Base-by-base conservation (phyloP, 139 green algal genomes). In the Spirogloea muscicola region DNA sequence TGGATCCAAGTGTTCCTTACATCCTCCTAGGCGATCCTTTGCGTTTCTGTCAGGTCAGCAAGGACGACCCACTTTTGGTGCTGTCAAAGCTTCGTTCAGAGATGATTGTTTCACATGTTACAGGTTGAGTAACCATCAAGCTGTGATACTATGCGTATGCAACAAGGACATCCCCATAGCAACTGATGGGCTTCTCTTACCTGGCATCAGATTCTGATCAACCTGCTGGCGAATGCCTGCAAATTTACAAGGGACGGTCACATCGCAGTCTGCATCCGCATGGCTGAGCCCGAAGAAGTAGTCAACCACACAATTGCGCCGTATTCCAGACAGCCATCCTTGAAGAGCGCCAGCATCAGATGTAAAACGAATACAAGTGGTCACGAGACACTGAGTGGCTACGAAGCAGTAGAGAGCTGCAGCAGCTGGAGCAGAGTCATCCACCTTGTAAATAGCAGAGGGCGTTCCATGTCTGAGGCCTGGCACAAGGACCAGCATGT, bases 171-270 rank as follows among this genome's bases (percentile, higher is more conserved):
- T n/a, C n/a, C n/a, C n/a, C n/a, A n/a, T n/a, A n/a, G n/a, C n/a
- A n/a, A n/a, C n/a, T n/a, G n/a, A n/a, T n/a, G n/a, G n/a, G n/a
- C n/a, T n/a, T n/a, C n/a, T n/a, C n/a, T n/a, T n/a, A n/a, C n/a
- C n/a, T n/a, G n/a, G n/a, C n/a, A n/a, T n/a, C 62, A 71, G 62
- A 44, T 74, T 42, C 5, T 74, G 65, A 63, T 74, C 27, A 74
- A 74, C 13, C 65, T 74, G 65, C 34, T 74, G 49, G 36, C 34
- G 25, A 74, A 74, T 37, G 51, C 48, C n/a, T 43, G 34, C 43
- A 74, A 74, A 44, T 74, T 51, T 44, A 74, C 65, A 25, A 18
- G n/a, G 31, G n/a, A 25, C 7, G 65, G 65, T 21, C 41, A 66
- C 65, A 74, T 74, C 29, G 64, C 65, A 42, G 34, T 74, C n/a